Percentiles rank a stretch among this genome's conserved stretches.
These are phyloP conservation scores for Nematocida sp. DNA, from an alignment of 371 early-diverging fungal genomes.

Conservation along the genomic window DNA sequence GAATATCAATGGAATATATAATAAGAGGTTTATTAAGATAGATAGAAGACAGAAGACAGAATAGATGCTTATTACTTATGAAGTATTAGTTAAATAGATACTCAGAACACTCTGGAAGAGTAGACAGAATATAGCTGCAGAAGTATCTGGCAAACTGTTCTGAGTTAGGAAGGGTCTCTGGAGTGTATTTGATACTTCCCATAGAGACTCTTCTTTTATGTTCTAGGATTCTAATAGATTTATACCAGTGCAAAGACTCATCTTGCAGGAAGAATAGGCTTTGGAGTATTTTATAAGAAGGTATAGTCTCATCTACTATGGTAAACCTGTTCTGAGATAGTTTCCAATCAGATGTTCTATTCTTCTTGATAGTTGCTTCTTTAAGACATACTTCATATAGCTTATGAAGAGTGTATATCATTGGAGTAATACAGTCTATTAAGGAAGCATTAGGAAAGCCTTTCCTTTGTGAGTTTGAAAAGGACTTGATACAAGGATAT, in stretches of 20 bases:
- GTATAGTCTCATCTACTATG: conserved; percentile 6
- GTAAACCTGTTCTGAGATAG: no score
- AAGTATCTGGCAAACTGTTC: conserved; percentile 47
- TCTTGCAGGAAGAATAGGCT: conserved; percentile 36
- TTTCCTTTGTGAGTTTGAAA: conserved; percentile 17
- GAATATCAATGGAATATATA: neutral
- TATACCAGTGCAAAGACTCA: conserved; percentile 29
- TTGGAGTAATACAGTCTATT: conserved; percentile 33
- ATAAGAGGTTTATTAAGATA: no score
- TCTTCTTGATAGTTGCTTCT: neutral
- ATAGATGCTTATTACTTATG: no score
- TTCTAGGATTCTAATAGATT: conserved; percentile 8
- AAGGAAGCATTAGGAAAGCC: conserved; percentile 13
- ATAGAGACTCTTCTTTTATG: conserved; percentile 30
- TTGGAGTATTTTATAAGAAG: conserved; percentile 11
- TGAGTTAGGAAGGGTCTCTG: neutral
- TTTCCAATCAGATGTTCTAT: neutral
- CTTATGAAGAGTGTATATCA: conserved; percentile 22
- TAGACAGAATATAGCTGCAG: conserved; percentile 25
- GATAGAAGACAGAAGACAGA: no score
- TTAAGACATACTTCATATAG: conserved; percentile 11
- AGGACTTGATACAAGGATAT: neutral
- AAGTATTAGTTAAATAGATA: conserved; percentile 20
- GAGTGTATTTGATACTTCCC: neutral
- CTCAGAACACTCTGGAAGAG: conserved; percentile 28